Conservation (phyloP, 257 asterid genomes). For the Solanum lignicaule region DNA sequence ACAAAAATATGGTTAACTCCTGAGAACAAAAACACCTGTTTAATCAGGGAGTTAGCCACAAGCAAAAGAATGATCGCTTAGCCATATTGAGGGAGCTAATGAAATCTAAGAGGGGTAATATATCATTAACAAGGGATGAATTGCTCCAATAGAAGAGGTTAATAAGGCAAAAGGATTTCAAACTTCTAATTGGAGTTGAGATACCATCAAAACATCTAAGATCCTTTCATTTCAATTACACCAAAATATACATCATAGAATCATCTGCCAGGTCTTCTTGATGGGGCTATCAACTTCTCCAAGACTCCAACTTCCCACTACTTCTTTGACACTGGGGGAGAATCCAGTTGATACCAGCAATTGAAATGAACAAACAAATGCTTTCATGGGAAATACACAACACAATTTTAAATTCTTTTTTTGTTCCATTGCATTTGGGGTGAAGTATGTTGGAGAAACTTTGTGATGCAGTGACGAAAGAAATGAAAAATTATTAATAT, state of each 20-base stretch:
- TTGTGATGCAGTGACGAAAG: not conserved
- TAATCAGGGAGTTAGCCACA: not conserved
- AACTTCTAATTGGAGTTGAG: not conserved
- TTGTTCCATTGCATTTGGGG: not conserved
- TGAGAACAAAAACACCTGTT: no score
- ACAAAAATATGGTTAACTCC: not conserved
- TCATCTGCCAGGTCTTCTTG: not conserved
- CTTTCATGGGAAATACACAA: not conserved
- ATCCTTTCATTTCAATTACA: not conserved
- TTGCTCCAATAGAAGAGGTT: not conserved
- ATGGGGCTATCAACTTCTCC: not conserved
- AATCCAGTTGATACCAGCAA: not conserved
- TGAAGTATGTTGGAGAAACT: not conserved
- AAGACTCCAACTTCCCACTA: not conserved
- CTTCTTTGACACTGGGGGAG: not conserved
- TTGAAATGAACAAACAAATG: not conserved
- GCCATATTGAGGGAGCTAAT: not conserved
- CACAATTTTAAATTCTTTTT: not conserved
- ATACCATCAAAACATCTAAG: not conserved
- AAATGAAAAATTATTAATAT: not conserved
- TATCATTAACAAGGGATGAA: not conserved
- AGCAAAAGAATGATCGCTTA: not conserved
- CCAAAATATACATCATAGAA: not conserved
- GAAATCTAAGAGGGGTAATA: not conserved
- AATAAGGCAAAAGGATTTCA: no score